Conservation (phyloP, 306 rosid species). For the Macrotyloma uniflorum region DNA sequence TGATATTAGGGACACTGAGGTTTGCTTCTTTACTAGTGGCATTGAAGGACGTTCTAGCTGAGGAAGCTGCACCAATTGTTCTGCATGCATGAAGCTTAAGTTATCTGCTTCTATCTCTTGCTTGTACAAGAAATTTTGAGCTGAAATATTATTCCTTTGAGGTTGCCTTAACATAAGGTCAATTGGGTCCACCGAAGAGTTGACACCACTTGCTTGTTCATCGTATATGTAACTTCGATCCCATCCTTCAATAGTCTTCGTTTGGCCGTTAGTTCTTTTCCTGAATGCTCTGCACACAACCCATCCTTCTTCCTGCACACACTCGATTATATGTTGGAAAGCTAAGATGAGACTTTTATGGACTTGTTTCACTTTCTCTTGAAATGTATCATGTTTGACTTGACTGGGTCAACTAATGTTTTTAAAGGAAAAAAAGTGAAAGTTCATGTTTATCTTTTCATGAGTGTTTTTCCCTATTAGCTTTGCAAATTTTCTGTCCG, state of each 20-base stretch:
- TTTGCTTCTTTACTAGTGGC: slow-evolving; percentile 64
- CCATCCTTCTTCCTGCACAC: slow-evolving; percentile 97
- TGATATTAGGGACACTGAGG: slow-evolving; percentile 47
- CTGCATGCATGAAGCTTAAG: slow-evolving; percentile 54
- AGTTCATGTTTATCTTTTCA: slow-evolving; percentile 5
- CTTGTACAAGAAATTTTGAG: slow-evolving; percentile 67
- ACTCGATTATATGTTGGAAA: slow-evolving; percentile 19
- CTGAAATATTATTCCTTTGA: slow-evolving; percentile 36
- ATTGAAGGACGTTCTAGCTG: slow-evolving; percentile 78
- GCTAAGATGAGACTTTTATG: not conserved
- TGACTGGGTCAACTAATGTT: slow-evolving; percentile 26
- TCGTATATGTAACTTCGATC: slow-evolving; percentile 69
- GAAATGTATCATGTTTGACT: not conserved
- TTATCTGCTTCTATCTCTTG: slow-evolving; percentile 73
- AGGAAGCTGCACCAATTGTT: slow-evolving; percentile 74
- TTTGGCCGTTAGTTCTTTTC: slow-evolving; percentile 66
- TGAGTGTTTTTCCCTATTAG: slow-evolving; percentile 34
- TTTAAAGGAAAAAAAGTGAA: slow-evolving; percentile 8
- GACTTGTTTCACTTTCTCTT: not conserved
- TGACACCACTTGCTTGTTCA: slow-evolving; percentile 55
- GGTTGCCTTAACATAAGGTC: slow-evolving; percentile 63
- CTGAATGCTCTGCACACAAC: slow-evolving; percentile 97
- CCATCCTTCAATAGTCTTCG: slow-evolving; percentile 67
- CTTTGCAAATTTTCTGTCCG: slow-evolving; percentile 36
- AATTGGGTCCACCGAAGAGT: slow-evolving; percentile 57